Evolutionary conservation across 768 basidiomycete genomes (phyloP).

Genomic region (Nevesoporus exiguus): DNA sequence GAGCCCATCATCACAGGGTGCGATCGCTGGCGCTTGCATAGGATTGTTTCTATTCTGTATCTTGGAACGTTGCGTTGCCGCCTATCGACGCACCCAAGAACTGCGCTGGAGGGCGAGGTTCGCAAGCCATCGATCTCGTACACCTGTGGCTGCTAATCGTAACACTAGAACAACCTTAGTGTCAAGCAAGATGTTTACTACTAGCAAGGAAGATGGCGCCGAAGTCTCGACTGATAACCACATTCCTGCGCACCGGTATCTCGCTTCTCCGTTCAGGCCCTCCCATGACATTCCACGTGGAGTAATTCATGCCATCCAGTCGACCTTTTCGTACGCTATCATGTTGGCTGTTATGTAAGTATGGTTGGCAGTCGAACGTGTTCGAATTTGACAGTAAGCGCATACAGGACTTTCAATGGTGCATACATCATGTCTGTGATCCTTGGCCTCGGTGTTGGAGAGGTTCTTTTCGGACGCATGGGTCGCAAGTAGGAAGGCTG

Average conservation of each 20-base stretch:
- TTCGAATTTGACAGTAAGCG: slow-evolving; percentile 4
- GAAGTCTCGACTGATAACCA: neutral
- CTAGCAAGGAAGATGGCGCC: neutral
- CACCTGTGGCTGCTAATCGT: neutral
- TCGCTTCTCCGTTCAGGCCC: slow-evolving; percentile 58
- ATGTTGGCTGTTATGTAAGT: slow-evolving; percentile 83
- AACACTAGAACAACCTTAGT: slow-evolving; percentile 9
- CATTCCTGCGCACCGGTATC: slow-evolving; percentile 19
- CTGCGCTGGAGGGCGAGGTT: slow-evolving; percentile 60
- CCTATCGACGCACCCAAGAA: slow-evolving; percentile 51
- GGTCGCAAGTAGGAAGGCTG: slow-evolving; percentile 19
- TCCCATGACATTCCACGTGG: slow-evolving; percentile 73
- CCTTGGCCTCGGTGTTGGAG: slow-evolving; percentile 69
- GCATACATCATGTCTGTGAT: slow-evolving; percentile 74
- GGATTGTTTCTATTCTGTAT: slow-evolving; percentile 64
- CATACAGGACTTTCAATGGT: slow-evolving; percentile 75
- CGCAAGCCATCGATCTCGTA: slow-evolving; percentile 4
- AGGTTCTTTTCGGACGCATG: slow-evolving; percentile 64
- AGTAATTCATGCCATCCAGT: slow-evolving; percentile 57
- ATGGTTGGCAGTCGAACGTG: neutral
- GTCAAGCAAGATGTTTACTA: neutral
- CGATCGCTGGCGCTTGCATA: slow-evolving; percentile 73
- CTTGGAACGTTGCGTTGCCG: slow-evolving; percentile 66
- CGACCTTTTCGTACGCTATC: slow-evolving; percentile 59
- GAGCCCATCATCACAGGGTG: slow-evolving; percentile 64